Evolutionary conservation across 2,329 filamentous ascomycete genomes (phyloP).

Genomic region (Elsinoe australis): DNA sequence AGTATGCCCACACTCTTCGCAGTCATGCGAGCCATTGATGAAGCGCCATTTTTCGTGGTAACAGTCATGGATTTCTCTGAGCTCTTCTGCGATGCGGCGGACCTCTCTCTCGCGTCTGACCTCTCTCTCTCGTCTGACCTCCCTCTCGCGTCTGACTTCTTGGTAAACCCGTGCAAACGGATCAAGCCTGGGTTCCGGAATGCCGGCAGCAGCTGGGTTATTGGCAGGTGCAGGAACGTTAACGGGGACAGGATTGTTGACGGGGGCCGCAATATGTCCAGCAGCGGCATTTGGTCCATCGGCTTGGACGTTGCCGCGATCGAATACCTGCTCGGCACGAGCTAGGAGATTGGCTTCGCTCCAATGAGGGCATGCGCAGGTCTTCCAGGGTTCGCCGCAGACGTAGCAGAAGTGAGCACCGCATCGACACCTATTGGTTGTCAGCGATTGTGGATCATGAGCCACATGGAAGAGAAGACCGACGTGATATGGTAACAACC

Average conservation of each 20-base stretch:
- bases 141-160: too few relatives aligned
- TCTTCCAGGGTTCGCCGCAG: slow-evolving; percentile 26
- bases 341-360: slow-evolving; percentile 22
- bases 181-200: too few relatives aligned
- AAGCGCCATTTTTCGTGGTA: slow-evolving; percentile 33
- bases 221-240: background rate
- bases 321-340: slow-evolving; percentile 17
- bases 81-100: slow-evolving; percentile 24
- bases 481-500: slow-evolving; percentile 54
- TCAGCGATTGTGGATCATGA: too few relatives aligned
- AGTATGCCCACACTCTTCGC: slow-evolving; percentile 39
- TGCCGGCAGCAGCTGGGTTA: too few relatives aligned
- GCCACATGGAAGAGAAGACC: too few relatives aligned
- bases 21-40: slow-evolving; percentile 31
- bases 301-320: background rate
- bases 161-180: too few relatives aligned
- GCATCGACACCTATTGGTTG: slow-evolving; percentile 24
- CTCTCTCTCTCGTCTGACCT: too few relatives aligned
- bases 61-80: slow-evolving; percentile 38
- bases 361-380: slow-evolving; percentile 23
- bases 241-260: background rate
- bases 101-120: background rate
- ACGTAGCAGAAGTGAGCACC: slow-evolving; percentile 28
- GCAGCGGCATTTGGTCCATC: too few relatives aligned
- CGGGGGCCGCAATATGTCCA: too few relatives aligned